phyloP scores from a whole-genome alignment of 2,329 filamentous ascomycete genomes.

The Aspergillus sp. region DNA sequence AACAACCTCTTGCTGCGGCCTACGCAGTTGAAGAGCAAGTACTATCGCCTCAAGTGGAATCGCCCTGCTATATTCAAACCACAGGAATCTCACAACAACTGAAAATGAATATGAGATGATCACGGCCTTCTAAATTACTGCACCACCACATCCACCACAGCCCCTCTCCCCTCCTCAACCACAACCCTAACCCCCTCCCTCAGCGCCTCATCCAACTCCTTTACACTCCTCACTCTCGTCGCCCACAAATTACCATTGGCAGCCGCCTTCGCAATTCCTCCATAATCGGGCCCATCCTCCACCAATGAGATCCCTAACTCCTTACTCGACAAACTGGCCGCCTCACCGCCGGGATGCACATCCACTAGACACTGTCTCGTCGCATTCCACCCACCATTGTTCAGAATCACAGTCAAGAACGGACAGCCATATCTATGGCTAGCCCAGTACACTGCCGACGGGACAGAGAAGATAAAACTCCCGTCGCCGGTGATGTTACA shows the following conservation, averaged over 20 bases:
- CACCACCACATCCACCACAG: slow-evolving; percentile 20
- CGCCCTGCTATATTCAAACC: too few species aligned
- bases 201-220: slow-evolving; percentile 19
- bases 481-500: slow-evolving; percentile 60
- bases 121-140: too few species aligned
- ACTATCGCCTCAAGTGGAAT: too few species aligned
- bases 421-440: slow-evolving; percentile 64
- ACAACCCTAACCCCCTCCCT: slow-evolving; percentile 16
- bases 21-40: too few species aligned
- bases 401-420: slow-evolving; percentile 64
- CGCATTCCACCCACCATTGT: slow-evolving; percentile 66
- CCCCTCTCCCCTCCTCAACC: neutral
- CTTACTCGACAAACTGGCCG: slow-evolving; percentile 15
- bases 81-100: too few species aligned
- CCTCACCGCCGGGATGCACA: slow-evolving; percentile 23
- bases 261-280: slow-evolving; percentile 23
- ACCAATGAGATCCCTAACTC: slow-evolving; percentile 25
- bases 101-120: too few species aligned
- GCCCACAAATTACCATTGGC: slow-evolving; percentile 25
- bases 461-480: slow-evolving; percentile 65
- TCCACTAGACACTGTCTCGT: slow-evolving; percentile 22
- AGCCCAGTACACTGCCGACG: slow-evolving; percentile 68
- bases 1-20: too few species aligned
- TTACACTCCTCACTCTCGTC: slow-evolving; percentile 16
- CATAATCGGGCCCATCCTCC: slow-evolving; percentile 23